A percentile compares a stretch with the other conserved stretches of the same genome.
Conservation (phyloP, 2,329 filamentous ascomycete genomes). For the Chaetomium sp. region DNA sequence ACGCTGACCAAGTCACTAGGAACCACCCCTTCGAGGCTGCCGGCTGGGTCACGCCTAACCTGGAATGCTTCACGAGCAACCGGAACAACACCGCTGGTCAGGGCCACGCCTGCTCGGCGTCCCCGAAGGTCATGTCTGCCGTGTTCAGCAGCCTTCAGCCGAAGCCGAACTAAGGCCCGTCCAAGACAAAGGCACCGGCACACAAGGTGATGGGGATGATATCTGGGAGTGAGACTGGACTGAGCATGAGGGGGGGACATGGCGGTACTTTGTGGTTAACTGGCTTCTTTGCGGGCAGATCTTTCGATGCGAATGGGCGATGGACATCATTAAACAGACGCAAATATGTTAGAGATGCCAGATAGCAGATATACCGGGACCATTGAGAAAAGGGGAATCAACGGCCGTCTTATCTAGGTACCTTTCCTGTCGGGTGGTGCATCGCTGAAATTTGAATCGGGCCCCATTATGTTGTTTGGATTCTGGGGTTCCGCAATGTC, state of each 20-base stretch:
- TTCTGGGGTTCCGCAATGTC: too few species aligned
- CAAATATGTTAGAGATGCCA: background rate
- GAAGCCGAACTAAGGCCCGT: conserved; percentile 15
- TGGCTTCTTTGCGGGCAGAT: background rate
- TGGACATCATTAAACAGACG: background rate
- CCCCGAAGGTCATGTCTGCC: conserved; percentile 10
- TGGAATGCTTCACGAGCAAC: conserved; percentile 26
- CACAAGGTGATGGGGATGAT: background rate
- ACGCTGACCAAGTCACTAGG: conserved; percentile 18
- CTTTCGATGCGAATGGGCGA: background rate
- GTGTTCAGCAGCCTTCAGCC: conserved; percentile 34
- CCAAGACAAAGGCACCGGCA: background rate
- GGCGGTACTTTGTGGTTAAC: background rate
- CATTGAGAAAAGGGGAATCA: background rate
- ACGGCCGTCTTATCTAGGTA: background rate
- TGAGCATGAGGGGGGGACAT: background rate
- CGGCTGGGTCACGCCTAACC: conserved; percentile 25
- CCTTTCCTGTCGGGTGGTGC: too few species aligned
- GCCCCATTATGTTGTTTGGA: too few species aligned
- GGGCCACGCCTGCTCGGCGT: conserved; percentile 26
- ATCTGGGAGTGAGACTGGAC: background rate
- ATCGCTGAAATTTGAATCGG: too few species aligned
- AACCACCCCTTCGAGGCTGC: conserved; percentile 26
- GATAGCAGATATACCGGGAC: background rate
- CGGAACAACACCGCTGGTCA: conserved; percentile 23